A percentile compares a stretch with the other conserved stretches of the same genome.
These are phyloP conservation scores for Capsella rubella DNA, from an alignment of 441 rosid species.

Conservation along the genomic window DNA sequence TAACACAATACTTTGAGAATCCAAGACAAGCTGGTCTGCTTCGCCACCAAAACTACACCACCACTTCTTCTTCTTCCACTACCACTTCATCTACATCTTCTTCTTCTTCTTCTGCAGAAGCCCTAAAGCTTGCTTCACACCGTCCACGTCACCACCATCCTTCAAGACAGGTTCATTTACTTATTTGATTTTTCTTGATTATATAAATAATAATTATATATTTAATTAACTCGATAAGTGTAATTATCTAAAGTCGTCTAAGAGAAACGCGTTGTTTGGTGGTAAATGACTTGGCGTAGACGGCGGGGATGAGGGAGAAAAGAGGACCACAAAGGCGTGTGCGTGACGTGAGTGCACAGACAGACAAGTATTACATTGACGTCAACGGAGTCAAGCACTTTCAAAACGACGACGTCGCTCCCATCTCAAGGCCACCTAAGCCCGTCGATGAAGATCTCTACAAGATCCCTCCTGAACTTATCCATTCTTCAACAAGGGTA, in stretches of 20 bases:
- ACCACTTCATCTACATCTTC: constrained; percentile 35
- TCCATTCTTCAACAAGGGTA: constrained; percentile 73
- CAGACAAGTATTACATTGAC: constrained; percentile 67
- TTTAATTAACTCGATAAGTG: constrained; percentile 15
- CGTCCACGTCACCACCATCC: constrained; percentile 46
- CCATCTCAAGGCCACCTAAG: constrained; percentile 46
- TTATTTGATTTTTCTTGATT: background rate
- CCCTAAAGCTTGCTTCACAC: constrained; percentile 46
- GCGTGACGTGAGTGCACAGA: constrained; percentile 57
- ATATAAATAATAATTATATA: background rate
- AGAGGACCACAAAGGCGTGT: constrained; percentile 53
- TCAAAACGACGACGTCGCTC: constrained; percentile 40
- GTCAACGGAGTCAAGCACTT: constrained; percentile 61
- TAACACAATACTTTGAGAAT: constrained; percentile 75
- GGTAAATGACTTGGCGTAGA: constrained; percentile 39
- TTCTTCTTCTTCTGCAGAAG: constrained; percentile 69
- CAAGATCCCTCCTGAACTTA: constrained; percentile 77
- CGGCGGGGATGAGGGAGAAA: constrained; percentile 53
- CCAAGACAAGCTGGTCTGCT: constrained; percentile 76
- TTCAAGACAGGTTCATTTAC: constrained; percentile 54
- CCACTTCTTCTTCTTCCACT: constrained; percentile 33
- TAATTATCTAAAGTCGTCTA: background rate
- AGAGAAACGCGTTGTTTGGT: constrained; percentile 18
- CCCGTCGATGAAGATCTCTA: constrained; percentile 84
- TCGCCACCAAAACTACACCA: constrained; percentile 47